Conservation (phyloP, 2,329 filamentous ascomycete species). For the Nigrospora oryzae region DNA sequence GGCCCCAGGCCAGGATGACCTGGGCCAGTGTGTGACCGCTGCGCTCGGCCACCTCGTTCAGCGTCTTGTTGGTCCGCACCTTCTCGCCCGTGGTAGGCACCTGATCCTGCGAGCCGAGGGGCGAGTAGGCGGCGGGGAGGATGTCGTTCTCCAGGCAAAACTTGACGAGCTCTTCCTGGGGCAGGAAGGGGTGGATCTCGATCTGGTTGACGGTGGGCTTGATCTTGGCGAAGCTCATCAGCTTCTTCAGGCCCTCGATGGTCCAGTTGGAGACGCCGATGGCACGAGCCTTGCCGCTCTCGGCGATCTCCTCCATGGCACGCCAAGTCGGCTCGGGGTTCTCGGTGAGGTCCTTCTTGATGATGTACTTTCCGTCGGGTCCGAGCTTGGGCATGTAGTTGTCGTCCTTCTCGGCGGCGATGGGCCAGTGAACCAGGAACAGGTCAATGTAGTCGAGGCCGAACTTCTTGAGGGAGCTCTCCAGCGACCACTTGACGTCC, state of each 20-base stretch:
- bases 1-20: slow-evolving; percentile 56
- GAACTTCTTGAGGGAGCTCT: slow-evolving; percentile 42
- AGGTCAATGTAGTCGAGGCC: slow-evolving; percentile 49
- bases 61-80: slow-evolving; percentile 47
- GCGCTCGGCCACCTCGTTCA: slow-evolving; percentile 50
- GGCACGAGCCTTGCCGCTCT: slow-evolving; percentile 21
- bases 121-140: slow-evolving; percentile 40
- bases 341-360: slow-evolving; percentile 52
- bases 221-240: slow-evolving; percentile 29
- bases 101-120: slow-evolving; percentile 58
- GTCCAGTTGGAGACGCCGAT: slow-evolving; percentile 40
- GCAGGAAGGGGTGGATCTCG: slow-evolving; percentile 38
- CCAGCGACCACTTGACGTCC: slow-evolving; percentile 46
- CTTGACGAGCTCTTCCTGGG: slow-evolving; percentile 38
- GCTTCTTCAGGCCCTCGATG: slow-evolving; percentile 26
- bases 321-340: slow-evolving; percentile 57
- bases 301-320: slow-evolving; percentile 42
- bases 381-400: slow-evolving; percentile 34
- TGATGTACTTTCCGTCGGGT: slow-evolving; percentile 35
- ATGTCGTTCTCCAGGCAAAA: slow-evolving; percentile 45
- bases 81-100: slow-evolving; percentile 61
- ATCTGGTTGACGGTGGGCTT: slow-evolving; percentile 33
- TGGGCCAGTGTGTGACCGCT: slow-evolving; percentile 51
- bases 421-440: slow-evolving; percentile 48
- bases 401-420: slow-evolving; percentile 34